Evolutionary conservation across 2,329 filamentous ascomycete species (phyloP).

Genomic region (Epichloe aotearoae): DNA sequence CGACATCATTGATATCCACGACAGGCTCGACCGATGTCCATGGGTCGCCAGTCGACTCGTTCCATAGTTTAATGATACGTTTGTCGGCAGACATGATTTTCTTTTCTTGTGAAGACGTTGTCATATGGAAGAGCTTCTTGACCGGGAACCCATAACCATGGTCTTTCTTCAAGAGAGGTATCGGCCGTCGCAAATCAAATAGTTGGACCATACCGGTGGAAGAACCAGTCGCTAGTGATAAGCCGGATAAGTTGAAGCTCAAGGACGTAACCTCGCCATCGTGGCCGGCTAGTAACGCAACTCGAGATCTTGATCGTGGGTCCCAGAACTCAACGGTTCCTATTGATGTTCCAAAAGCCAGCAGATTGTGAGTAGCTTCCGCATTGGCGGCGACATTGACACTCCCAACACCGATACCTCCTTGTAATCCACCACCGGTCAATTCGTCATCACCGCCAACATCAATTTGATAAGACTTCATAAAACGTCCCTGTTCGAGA

Average conservation of each 20-base stretch:
- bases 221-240: conserved; percentile 78
- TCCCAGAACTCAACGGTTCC: conserved; percentile 99
- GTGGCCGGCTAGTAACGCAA: conserved; percentile 59
- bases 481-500: conserved; percentile 80
- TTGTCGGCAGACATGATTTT: conserved; percentile 91
- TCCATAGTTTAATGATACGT: conserved; percentile 95
- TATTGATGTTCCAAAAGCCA: conserved; percentile 85
- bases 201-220: conserved; percentile 78
- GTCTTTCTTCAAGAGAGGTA: conserved; percentile 79
- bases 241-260: conserved; percentile 70
- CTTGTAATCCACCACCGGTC: conserved; percentile 67
- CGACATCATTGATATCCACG: conserved; percentile 89
- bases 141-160: conserved; percentile 93
- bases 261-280: conserved; percentile 72
- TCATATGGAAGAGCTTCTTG: conserved; percentile 65
- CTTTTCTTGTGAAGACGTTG: conserved; percentile 60
- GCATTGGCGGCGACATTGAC: conserved; percentile 83
- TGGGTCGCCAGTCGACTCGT: conserved; percentile 64
- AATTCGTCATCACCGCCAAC: conserved; percentile 68
- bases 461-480: conserved; percentile 86
- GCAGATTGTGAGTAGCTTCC: conserved; percentile 75
- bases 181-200: conserved; percentile 81
- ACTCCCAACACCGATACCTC: conserved; percentile 70
- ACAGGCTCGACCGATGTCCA: conserved; percentile 95
- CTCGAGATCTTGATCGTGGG: conserved; percentile 65